phyloP scores from a whole-genome alignment of 1,139 yeast species.

The Debaryomycetaceae sp. region DNA sequence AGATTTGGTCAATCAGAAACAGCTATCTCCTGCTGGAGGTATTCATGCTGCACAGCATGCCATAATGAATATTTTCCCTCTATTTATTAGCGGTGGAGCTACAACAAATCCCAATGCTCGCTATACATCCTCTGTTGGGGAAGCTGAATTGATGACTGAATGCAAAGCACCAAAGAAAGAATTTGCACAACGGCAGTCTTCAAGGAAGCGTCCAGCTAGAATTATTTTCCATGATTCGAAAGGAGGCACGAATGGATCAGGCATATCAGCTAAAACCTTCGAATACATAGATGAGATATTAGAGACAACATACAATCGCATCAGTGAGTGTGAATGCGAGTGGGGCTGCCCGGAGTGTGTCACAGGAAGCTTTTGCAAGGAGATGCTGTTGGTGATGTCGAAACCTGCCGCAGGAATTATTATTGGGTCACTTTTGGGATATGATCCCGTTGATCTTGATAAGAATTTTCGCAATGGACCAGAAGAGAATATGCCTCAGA shows the following conservation, averaged over 20 bases:
- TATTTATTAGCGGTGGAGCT: conserved; percentile 43
- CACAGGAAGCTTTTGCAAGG: conserved; percentile 75
- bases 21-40: conserved; percentile 75
- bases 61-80: conserved; percentile 70
- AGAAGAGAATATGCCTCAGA: conserved; percentile 71
- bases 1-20: conserved; percentile 52
- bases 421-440: conserved; percentile 49
- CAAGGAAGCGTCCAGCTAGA: conserved; percentile 79
- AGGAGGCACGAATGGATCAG: conserved; percentile 78
- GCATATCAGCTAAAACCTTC: conserved; percentile 74
- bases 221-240: conserved; percentile 77
- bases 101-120: conserved; percentile 42
- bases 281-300: conserved; percentile 69
- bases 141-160: conserved; percentile 79
- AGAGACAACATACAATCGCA: conserved; percentile 52
- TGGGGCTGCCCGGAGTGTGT: conserved; percentile 92
- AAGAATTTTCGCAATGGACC: conserved; percentile 68
- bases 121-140: conserved; percentile 44
- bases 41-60: conserved; percentile 98
- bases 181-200: conserved; percentile 67
- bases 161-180: conserved; percentile 98
- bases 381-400: conserved; percentile 75
- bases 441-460: conserved; percentile 38
- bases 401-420: conserved; percentile 84
- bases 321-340: conserved; percentile 68